Base-by-base conservation (phyloP, 345 rosid species). In the Draba incana region DNA sequence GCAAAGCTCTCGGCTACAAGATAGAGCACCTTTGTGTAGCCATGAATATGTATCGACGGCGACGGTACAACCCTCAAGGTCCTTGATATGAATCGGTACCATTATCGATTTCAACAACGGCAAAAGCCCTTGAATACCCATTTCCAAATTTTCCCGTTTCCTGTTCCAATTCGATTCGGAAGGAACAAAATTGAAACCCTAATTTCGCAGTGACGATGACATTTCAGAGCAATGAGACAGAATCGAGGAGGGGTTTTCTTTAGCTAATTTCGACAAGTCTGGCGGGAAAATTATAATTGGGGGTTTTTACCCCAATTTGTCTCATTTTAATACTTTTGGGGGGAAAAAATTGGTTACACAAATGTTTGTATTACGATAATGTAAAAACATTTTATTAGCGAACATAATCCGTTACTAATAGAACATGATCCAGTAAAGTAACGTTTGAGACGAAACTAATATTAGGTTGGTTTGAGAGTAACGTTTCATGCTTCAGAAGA, bases 41-140 rank as follows among this genome's bases (percentile, higher is more conserved):
- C 97, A 94, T 28, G 97, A 94, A 64, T 91, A 94, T 48, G 97
- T 87, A 68, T 94, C 99, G 30, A 94, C 82, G 38, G 99, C 99
- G 50, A 89, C 99, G 30, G 46, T 54, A 67, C 84, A 87, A 52
- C 92, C 97, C 53, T 88, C 80, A 54, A 94, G 84, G 30, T 91
- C 91, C 69, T 84, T 86, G 56, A 86, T 64, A 69, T 91, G 97
- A 16, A 84, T 58, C 28, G 97, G 88, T 44, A 45, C 77, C 95
- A 94, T 94, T 55, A 75, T 89, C 52, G 97, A 88, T 80, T 91
- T 91, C 77, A 94, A 68, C 38, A 86, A 86, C 42, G 99, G 99
- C 74, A 91, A 62, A 52, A 94, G 82, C 66, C 99, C 97, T 57
- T 87, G 94, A 57, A 77, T 77, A 54, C 80, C 80, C 80, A 71